A percentile compares a stretch with the other conserved stretches of the same genome.
phyloP scores from a whole-genome alignment of 306 rosid species.

The Sechiopsis laciniata region DNA sequence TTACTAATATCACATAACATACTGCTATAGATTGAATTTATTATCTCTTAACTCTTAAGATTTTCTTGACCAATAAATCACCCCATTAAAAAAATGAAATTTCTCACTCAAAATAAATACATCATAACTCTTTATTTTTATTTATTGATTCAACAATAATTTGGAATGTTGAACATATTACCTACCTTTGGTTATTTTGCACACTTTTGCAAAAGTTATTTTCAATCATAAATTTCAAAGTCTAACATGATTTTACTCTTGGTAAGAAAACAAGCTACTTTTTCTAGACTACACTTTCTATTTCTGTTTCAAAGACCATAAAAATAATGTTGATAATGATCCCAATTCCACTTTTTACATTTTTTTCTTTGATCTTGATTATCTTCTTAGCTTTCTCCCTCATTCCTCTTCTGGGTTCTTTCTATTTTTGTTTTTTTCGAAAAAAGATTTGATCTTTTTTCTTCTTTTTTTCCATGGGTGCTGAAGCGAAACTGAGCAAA shows the following conservation, averaged over 20 bases:
- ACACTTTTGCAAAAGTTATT: neutral
- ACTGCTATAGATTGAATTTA: no score
- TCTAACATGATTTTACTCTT: neutral
- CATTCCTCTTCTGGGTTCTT: neutral
- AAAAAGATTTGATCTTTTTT: neutral
- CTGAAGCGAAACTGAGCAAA: neutral
- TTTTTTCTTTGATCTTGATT: neutral
- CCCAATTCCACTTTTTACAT: neutral
- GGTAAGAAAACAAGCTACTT: neutral
- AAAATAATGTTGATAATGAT: slow-evolving; percentile 13
- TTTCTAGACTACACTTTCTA: neutral
- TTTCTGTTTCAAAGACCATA: neutral
- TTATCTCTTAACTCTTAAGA: no score
- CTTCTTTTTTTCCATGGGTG: neutral
- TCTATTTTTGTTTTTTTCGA: neutral
- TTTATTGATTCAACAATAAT: no score
- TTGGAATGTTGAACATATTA: neutral
- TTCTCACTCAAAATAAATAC: no score
- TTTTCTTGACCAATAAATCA: no score
- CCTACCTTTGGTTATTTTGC: no score
- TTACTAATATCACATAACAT: no score
- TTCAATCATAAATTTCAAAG: neutral
- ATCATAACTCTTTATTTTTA: no score
- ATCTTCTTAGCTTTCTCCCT: neutral
- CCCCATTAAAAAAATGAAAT: no score